Conservation (phyloP, 345 rosid species). For the Lagerstroemia speciosa region DNA sequence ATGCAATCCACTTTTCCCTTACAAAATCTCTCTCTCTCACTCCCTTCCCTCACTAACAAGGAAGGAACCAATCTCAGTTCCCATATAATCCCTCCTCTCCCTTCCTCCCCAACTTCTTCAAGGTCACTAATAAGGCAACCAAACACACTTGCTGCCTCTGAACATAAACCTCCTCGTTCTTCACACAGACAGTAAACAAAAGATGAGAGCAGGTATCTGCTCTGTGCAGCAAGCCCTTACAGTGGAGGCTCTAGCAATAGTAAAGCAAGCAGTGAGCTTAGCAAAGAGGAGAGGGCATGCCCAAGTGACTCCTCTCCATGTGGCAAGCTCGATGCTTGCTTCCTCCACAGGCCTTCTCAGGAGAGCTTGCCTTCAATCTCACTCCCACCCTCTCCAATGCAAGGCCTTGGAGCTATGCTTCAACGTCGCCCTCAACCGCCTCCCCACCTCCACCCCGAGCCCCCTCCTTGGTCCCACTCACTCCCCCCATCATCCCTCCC, state of each 20-base stretch:
- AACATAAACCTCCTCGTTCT: not conserved
- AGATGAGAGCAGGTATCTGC: slow-evolving; percentile 59
- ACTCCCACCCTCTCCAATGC: slow-evolving; percentile 71
- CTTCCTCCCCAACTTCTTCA: slow-evolving; percentile 4
- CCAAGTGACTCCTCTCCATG: slow-evolving; percentile 71
- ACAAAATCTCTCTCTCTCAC: slow-evolving; percentile 6
- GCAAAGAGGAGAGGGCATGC: slow-evolving; percentile 63
- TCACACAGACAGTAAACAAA: not conserved
- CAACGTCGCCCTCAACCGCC: slow-evolving; percentile 69
- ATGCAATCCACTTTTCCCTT: slow-evolving; percentile 51
- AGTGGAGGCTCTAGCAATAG: slow-evolving; percentile 39
- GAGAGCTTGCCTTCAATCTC: slow-evolving; percentile 55
- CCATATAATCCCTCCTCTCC: slow-evolving; percentile 6
- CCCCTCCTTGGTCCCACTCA: slow-evolving; percentile 35
- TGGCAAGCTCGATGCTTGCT: slow-evolving; percentile 62
- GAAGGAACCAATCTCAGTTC: slow-evolving; percentile 42
- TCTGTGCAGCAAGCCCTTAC: slow-evolving; percentile 51
- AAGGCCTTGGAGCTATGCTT: slow-evolving; percentile 73
- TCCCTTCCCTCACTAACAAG: slow-evolving; percentile 45
- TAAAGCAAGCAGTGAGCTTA: slow-evolving; percentile 55
- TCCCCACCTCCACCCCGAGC: slow-evolving; percentile 52
- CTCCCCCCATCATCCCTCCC: slow-evolving; percentile 31
- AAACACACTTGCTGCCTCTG: not conserved
- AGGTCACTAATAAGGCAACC: too few species aligned
- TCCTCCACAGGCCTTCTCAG: slow-evolving; percentile 45